These are phyloP conservation scores for Fistulinella prunicolor DNA, from an alignment of 768 basidiomycete species.

Conservation along the genomic window DNA sequence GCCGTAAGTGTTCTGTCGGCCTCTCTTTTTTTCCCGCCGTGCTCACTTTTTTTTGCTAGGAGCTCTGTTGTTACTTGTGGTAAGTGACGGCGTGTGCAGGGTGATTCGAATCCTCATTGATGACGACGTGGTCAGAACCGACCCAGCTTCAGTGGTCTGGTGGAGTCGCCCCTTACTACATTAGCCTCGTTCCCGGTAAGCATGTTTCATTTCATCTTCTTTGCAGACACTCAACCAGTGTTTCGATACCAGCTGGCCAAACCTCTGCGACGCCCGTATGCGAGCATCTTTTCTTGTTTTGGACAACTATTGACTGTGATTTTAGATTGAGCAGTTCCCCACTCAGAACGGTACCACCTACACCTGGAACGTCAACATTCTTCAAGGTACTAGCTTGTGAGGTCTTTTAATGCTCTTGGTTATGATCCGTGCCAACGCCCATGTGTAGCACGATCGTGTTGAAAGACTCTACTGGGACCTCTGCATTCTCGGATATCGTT, in stretches of 20 bases:
- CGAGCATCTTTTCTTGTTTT: not conserved
- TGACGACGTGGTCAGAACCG: constrained; percentile 51
- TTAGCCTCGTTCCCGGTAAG: constrained; percentile 62
- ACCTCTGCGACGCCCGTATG: constrained; percentile 49
- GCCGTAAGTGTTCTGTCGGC: constrained; percentile 46
- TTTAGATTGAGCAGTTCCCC: constrained; percentile 55
- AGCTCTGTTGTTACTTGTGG: constrained; percentile 46
- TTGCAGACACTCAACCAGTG: not conserved
- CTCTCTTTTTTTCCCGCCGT: constrained; percentile 4
- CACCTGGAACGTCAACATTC: constrained; percentile 58
- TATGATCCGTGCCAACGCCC: not conserved
- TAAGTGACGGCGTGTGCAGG: constrained; percentile 36
- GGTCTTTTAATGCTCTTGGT: not conserved
- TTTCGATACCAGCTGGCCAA: constrained; percentile 48
- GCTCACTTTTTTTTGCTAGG: constrained; percentile 25
- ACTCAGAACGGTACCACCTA: constrained; percentile 37
- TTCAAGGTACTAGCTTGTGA: constrained; percentile 45
- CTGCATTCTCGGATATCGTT: constrained; percentile 51
- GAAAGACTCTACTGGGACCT: constrained; percentile 56
- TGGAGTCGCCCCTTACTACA: constrained; percentile 54
- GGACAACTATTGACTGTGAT: not conserved
- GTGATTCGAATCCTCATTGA: too few relatives aligned
- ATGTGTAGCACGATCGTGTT: constrained; percentile 47
- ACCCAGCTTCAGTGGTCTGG: constrained; percentile 50
- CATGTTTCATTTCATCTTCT: not conserved